These are phyloP conservation scores for Schizothecium vesticola DNA, from an alignment of 495 filamentous ascomycete species.

Conservation along the genomic window DNA sequence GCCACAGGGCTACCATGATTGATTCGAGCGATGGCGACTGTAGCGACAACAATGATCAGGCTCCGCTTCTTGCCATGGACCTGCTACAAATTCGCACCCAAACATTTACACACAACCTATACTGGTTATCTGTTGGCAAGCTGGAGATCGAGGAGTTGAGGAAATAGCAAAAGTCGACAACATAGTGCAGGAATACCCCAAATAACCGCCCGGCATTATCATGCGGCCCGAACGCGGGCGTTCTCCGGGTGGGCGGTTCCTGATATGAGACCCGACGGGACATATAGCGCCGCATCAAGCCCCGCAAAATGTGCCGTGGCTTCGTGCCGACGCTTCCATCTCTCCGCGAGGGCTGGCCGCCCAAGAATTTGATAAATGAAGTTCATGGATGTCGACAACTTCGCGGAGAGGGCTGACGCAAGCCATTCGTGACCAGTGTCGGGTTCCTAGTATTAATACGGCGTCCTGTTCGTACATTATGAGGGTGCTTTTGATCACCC, in stretches of 20 bases:
- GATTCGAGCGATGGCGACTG: no score
- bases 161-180: no score
- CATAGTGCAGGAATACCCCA: background rate
- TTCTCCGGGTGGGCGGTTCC: background rate
- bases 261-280: background rate
- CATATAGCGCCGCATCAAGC: background rate
- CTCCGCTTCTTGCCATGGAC: no score
- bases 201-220: background rate
- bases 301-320: background rate
- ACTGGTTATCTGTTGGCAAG: no score
- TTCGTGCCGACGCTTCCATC: background rate
- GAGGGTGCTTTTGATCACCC: no score
- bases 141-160: no score
- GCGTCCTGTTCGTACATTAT: no score
- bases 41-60: no score
- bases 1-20: no score
- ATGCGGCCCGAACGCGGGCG: background rate
- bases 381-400: background rate
- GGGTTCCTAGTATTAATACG: background rate
- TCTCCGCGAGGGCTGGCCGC: background rate
- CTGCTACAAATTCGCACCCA: no score
- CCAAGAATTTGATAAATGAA: background rate
- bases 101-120: no score
- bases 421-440: background rate
- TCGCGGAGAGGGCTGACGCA: background rate